Evolutionary conservation across 768 basidiomycete genomes (phyloP).

Genomic region (Calocybe indica): DNA sequence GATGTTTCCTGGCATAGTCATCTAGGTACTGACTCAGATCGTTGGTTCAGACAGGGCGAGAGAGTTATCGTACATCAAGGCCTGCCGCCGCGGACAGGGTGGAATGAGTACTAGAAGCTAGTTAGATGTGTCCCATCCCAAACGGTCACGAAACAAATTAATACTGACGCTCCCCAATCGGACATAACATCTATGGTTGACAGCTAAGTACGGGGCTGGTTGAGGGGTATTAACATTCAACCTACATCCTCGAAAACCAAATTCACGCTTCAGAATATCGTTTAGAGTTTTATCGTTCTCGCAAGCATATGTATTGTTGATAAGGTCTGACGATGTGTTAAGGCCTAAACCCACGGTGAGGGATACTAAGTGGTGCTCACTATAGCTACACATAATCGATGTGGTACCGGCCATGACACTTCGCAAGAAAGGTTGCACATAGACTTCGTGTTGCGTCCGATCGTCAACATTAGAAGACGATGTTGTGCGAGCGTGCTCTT

Average conservation of each 20-base stretch:
- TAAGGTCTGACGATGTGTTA: constrained; percentile 36
- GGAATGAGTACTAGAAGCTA: constrained; percentile 36
- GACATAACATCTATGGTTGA: constrained; percentile 43
- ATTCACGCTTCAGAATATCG: constrained; percentile 66
- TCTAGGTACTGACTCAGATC: constrained; percentile 27
- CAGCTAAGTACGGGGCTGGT: too few relatives aligned
- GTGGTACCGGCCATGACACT: constrained; percentile 72
- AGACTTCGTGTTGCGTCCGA: constrained; percentile 72
- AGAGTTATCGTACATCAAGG: constrained; percentile 40
- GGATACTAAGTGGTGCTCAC: constrained; percentile 26
- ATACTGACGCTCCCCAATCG: constrained; percentile 60
- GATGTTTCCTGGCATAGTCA: constrained; percentile 68
- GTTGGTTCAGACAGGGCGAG: background rate
- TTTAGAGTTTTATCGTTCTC: constrained; percentile 69
- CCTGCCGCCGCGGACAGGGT: constrained; percentile 57
- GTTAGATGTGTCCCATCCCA: too few relatives aligned
- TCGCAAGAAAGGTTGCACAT: constrained; percentile 62
- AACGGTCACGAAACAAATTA: background rate
- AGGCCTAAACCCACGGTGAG: background rate
- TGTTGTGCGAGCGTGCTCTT: constrained; percentile 54
- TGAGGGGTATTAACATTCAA: too few relatives aligned
- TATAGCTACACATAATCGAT: constrained; percentile 75
- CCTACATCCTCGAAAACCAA: constrained; percentile 65
- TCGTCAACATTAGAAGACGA: constrained; percentile 72
- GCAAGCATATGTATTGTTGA: constrained; percentile 72